Evolutionary conservation across 331 rosid genomes (phyloP).

Genomic region (Erythrophleum ivorense): DNA sequence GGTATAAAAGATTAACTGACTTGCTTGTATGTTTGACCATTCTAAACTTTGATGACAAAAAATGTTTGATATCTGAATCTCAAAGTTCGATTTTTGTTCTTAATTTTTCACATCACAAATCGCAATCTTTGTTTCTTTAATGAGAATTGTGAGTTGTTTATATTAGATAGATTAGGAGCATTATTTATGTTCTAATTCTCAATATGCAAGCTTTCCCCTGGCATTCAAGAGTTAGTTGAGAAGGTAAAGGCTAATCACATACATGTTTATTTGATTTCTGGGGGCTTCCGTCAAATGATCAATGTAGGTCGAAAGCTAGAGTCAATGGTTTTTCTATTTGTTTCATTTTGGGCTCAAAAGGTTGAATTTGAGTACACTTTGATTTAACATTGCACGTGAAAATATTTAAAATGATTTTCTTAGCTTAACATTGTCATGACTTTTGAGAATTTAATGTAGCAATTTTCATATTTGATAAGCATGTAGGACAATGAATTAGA

Average conservation of each 20-base stretch:
- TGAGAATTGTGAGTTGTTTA: not conserved
- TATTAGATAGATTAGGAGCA: constrained; percentile 19
- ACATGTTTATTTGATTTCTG: constrained; percentile 78
- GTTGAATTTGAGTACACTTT: constrained; percentile 24
- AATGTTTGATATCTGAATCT: not conserved
- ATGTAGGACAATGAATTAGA: constrained; percentile 19
- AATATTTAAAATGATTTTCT: constrained; percentile 18
- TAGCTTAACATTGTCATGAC: constrained; percentile 11
- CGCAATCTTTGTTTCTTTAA: not conserved
- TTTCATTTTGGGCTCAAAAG: not conserved
- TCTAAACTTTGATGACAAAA: constrained; percentile 12
- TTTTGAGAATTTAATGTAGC: constrained; percentile 16
- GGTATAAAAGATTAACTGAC: constrained; percentile 3
- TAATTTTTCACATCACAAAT: constrained; percentile 1
- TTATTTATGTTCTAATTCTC: constrained; percentile 32
- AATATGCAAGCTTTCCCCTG: constrained; percentile 79
- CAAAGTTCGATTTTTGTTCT: not conserved
- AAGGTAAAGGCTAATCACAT: constrained; percentile 66
- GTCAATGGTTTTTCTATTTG: constrained; percentile 26
- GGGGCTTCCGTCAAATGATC: constrained; percentile 98
- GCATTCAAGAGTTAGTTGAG: constrained; percentile 74
- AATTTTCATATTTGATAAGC: constrained; percentile 5
- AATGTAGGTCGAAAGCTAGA: constrained; percentile 55
- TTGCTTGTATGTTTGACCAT: not conserved
- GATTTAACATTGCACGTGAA: not conserved